Evolutionary conservation across 192 early-diverging fungal species (phyloP).

Genomic region (Coemansia sp.): DNA sequence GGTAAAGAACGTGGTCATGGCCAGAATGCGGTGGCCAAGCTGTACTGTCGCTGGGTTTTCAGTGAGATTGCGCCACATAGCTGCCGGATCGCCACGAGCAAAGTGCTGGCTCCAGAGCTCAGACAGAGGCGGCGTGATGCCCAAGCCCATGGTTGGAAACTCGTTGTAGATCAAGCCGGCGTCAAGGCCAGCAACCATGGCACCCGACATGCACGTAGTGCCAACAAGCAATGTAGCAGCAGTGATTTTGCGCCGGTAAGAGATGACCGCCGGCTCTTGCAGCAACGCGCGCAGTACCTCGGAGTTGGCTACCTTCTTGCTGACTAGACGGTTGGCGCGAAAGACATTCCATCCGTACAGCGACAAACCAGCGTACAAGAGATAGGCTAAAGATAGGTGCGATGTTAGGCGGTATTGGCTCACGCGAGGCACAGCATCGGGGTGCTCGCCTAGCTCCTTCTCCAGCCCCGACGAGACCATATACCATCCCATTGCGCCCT

Average conservation of each 20-base stretch:
- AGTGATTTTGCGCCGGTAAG: conserved; percentile 44
- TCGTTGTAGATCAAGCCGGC: conserved; percentile 97
- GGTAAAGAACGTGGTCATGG: conserved; percentile 74
- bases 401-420: conserved; percentile 92
- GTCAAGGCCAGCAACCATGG: conserved; percentile 94
- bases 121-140: conserved; percentile 69
- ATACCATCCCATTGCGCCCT: conserved; percentile 95
- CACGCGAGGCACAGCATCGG: conserved; percentile 84
- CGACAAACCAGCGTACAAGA: conserved; percentile 79
- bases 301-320: conserved; percentile 53
- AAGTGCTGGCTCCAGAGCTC: conserved; percentile 58
- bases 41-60: conserved; percentile 94
- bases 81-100: conserved; percentile 23
- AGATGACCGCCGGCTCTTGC: conserved; percentile 60
- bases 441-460: conserved; percentile 71
- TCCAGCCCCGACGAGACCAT: conserved; percentile 95
- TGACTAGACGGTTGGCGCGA: conserved; percentile 62
- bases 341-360: conserved; percentile 79
- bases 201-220: conserved; percentile 86
- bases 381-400: conserved; percentile 84
- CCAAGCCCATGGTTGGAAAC: conserved; percentile 91
- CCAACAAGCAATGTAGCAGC: conserved; percentile 63
- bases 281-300: conserved; percentile 63
- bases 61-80: conserved; percentile 83
- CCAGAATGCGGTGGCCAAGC: conserved; percentile 92